Base-by-base conservation (phyloP, 2,329 filamentous ascomycete species). In the Xylaria digitata region DNA sequence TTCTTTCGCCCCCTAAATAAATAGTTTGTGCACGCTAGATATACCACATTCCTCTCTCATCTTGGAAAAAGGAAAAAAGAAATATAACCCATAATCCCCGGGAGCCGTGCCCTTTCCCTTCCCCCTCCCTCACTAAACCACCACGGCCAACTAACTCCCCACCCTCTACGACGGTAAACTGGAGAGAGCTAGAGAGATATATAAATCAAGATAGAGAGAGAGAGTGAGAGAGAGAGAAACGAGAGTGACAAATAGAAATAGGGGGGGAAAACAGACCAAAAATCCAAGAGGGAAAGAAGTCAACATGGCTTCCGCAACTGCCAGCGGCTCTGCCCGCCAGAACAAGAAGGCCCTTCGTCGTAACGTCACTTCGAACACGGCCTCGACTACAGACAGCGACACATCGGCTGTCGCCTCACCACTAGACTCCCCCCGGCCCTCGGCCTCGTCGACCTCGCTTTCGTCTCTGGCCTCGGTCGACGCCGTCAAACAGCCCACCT, bases 371-470 rank as follows among this genome's bases (percentile, higher is more conserved):
- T 77, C 80, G 13, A 77, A 75, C 61, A 80, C 80, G 15, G 59
- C 72, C 23, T 80, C 82, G 50, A 11, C 37, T 7, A 80, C 80
- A 58, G 84, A 83, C 71, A 77, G 80, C 60, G 85, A 84, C 21
- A 77, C 80, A 1, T 86, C 88, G 13, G 84, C 86, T 64, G 82
- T 82, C 49, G 86, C 83, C 56, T 89, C 87, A 3, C 88, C 88
- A 30, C 79, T 78, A 63, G 87, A 89, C 75, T 89, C 87, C 13
- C 88, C 88, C 46, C 83, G 85, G 54, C 82, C 76, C 32, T 90
- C 88, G 21, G 83, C 94, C 53, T 98, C 96, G 7, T 92, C 92
- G 45, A 97, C 95, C 3, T 98, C 96, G 3, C 87, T 98, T 69
- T 97, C 95, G 11, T 98, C 96, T 30, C 85, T 98, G 78, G 90